Evolutionary conservation across 2,329 filamentous ascomycete genomes (phyloP).

Genomic region (Cladophialophora psammophila): DNA sequence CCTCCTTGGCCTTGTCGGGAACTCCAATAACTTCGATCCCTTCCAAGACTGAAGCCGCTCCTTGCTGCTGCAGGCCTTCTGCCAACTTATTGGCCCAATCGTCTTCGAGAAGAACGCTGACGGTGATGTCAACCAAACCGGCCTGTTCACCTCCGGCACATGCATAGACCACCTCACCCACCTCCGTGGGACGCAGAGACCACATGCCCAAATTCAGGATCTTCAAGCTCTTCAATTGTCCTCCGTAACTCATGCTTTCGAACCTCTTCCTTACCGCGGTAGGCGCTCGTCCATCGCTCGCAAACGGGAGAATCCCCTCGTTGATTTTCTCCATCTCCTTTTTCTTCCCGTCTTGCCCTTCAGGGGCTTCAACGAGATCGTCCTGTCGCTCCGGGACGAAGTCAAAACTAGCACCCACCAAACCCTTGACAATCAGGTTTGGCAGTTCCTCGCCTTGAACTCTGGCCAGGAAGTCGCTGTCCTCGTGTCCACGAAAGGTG

Average conservation of each 20-base stretch:
- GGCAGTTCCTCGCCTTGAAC: conserved; percentile 43
- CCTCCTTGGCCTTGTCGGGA: conserved; percentile 25
- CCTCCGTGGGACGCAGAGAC: conserved; percentile 29
- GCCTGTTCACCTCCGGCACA: conserved; percentile 25
- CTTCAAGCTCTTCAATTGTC: conserved; percentile 27
- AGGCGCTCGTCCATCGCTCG: conserved; percentile 35
- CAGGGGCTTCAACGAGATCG: conserved; percentile 12
- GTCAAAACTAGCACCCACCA: conserved; percentile 34
- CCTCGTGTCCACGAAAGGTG: conserved; percentile 54
- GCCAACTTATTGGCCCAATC: conserved; percentile 32
- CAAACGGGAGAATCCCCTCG: conserved; percentile 37
- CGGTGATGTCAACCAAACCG: conserved; percentile 33
- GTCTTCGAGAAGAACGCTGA: conserved; percentile 36
- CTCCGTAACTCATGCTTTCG: conserved; percentile 22
- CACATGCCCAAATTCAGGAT: conserved; percentile 39
- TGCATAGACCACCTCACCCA: conserved; percentile 33
- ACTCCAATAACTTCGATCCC: conserved; percentile 38
- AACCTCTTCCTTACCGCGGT: conserved; percentile 34
- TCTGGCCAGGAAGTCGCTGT: conserved; percentile 52
- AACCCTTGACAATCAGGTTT: conserved; percentile 26
- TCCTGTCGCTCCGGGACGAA: conserved; percentile 32
- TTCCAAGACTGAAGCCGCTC: conserved; percentile 29
- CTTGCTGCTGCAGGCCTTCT: conserved; percentile 22
- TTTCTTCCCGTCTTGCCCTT: conserved; percentile 20
- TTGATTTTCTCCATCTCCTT: conserved; percentile 23